A percentile compares a stretch with the other conserved stretches of the same genome.
These are phyloP conservation scores for Arachnomyces sp. DNA, from an alignment of 2,329 filamentous ascomycete genomes.

Conservation along the genomic window DNA sequence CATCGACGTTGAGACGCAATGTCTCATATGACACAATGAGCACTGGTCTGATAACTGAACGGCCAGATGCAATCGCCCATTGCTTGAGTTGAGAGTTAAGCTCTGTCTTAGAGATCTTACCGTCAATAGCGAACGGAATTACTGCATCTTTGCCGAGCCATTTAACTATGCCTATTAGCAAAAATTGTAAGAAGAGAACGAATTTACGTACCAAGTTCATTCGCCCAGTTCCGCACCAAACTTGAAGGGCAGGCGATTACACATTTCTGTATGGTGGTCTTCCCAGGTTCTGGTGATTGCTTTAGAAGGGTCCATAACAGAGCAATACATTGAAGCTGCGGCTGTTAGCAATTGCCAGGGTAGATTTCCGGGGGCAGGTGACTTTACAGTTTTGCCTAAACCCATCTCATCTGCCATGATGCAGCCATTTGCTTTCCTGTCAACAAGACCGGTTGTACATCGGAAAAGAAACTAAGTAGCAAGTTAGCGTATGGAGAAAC, in stretches of 20 bases:
- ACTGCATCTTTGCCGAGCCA: slow-evolving; percentile 92
- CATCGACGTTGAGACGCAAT: slow-evolving; percentile 79
- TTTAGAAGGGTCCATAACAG: slow-evolving; percentile 95
- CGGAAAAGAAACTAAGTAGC: slow-evolving; percentile 68
- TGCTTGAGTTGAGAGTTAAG: slow-evolving; percentile 82
- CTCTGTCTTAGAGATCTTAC: slow-evolving; percentile 92
- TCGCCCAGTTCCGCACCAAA: slow-evolving; percentile 95
- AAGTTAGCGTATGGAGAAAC: slow-evolving; percentile 14
- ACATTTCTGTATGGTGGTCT: slow-evolving; percentile 87
- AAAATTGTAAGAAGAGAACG: background rate
- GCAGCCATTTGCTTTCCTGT: slow-evolving; percentile 87
- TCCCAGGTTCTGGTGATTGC: slow-evolving; percentile 92
- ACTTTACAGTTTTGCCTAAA: slow-evolving; percentile 70
- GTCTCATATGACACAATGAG: slow-evolving; percentile 98
- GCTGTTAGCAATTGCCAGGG: slow-evolving; percentile 16
- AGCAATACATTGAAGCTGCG: slow-evolving; percentile 77
- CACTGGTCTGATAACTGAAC: slow-evolving; percentile 80
- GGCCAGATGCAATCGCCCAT: slow-evolving; percentile 89
- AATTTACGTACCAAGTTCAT: slow-evolving; percentile 57
- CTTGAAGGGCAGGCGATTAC: slow-evolving; percentile 96
- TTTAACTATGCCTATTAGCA: slow-evolving; percentile 52
- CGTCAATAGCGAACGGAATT: slow-evolving; percentile 90
- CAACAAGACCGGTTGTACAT: slow-evolving; percentile 91
- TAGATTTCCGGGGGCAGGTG: background rate
- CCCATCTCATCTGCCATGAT: slow-evolving; percentile 99